Evolutionary conservation across 1,139 yeast species (phyloP).

Genomic region (Meyerozyma carpophila): DNA sequence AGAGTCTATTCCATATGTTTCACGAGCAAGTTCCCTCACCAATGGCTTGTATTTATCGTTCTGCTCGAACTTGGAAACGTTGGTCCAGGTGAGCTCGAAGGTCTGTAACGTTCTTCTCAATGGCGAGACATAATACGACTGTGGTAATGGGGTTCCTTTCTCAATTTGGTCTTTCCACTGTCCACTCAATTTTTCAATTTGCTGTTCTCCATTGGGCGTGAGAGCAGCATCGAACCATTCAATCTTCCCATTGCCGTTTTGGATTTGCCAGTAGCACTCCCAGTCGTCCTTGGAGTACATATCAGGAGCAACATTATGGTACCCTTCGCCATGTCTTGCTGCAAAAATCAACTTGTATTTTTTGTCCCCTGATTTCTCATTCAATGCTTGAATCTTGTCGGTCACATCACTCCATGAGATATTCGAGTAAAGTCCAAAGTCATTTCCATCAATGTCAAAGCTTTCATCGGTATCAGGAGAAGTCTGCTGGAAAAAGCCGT

Average conservation of each 20-base stretch:
- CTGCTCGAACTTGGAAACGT: slow-evolving; percentile 8
- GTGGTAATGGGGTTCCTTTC: slow-evolving; percentile 21
- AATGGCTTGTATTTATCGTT: slow-evolving; percentile 11
- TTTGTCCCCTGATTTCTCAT: slow-evolving; percentile 2
- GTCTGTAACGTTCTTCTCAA: slow-evolving; percentile 31
- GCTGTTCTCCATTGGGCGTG: slow-evolving; percentile 22
- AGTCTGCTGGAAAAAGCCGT: neutral
- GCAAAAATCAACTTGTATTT: slow-evolving; percentile 25
- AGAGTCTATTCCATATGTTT: slow-evolving; percentile 34
- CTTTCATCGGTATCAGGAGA: neutral
- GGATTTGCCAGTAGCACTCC: slow-evolving; percentile 28
- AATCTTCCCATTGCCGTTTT: slow-evolving; percentile 24
- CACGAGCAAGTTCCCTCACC: slow-evolving; percentile 31
- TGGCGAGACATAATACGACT: slow-evolving; percentile 29
- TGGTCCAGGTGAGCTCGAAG: slow-evolving; percentile 24
- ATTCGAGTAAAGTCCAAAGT: neutral
- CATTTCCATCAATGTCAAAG: neutral
- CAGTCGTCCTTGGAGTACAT: slow-evolving; percentile 18
- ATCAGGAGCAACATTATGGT: slow-evolving; percentile 28
- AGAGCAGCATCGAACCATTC: slow-evolving; percentile 36
- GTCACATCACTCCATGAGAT: slow-evolving; percentile 2
- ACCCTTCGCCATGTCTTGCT: slow-evolving; percentile 40
- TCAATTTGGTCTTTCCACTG: slow-evolving; percentile 15
- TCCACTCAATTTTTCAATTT: slow-evolving; percentile 15
- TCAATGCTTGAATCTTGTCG: slow-evolving; percentile 5